Evolutionary conservation across 495 filamentous ascomycete genomes (phyloP).

Genomic region (Cenococcum geophilum): DNA sequence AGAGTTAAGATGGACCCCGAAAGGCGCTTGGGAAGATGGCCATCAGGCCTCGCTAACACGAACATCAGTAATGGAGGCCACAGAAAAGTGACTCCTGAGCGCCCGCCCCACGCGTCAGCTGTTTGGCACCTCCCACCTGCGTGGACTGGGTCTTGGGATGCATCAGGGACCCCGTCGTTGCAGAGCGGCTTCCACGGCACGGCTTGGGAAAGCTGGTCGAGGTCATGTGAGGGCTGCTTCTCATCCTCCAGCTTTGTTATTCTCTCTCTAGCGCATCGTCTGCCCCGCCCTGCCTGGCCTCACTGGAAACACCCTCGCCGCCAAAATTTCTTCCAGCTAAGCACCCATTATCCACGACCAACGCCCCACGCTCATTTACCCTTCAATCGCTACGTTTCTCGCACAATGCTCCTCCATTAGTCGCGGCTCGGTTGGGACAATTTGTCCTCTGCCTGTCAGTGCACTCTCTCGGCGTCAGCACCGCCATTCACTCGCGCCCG

Average conservation of each 20-base stretch:
- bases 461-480: slow-evolving; percentile 14
- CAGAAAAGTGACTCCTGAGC: not conserved
- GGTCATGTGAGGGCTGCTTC: slow-evolving; percentile 1
- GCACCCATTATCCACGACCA: not conserved
- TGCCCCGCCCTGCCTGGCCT: slow-evolving; percentile 2
- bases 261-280: slow-evolving; percentile 1
- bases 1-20: not conserved
- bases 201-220: not conserved
- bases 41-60: not conserved
- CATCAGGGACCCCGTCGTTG: not conserved
- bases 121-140: not conserved
- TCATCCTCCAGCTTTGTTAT: slow-evolving; percentile 1
- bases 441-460: slow-evolving; percentile 12
- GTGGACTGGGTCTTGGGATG: not conserved
- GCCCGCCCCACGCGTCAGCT: not conserved
- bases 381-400: slow-evolving; percentile 24
- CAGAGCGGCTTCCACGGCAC: not conserved
- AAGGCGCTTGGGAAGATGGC: not conserved
- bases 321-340: not conserved
- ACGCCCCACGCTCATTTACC: slow-evolving; percentile 19
- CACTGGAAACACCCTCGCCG: slow-evolving; percentile 2
- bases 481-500: slow-evolving; percentile 6
- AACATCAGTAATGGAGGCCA: not conserved
- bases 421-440: slow-evolving; percentile 13
- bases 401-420: slow-evolving; percentile 23